Conservation (phyloP, 2,329 filamentous ascomycete species). For the Arthroderma sp. region DNA sequence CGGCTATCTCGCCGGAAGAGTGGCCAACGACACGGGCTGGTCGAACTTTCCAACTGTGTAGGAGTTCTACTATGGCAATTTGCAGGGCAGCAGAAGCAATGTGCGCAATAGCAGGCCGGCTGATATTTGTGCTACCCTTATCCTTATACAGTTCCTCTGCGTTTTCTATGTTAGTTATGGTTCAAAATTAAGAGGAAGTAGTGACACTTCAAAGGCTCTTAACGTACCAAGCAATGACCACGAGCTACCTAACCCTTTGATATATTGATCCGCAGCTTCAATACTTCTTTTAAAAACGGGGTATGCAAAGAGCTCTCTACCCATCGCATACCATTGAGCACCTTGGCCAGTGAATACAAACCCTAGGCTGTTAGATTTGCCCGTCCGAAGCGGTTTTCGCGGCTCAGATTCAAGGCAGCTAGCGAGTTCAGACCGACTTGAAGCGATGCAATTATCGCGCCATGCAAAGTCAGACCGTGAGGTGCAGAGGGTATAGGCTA, state of each 20-base stretch:
- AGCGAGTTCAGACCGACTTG: not conserved
- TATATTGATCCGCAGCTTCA: slow-evolving; percentile 2
- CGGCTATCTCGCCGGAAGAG: slow-evolving; percentile 18
- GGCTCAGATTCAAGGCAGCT: not conserved
- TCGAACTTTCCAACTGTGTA: slow-evolving; percentile 8
- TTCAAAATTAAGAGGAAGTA: not conserved
- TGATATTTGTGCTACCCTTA: slow-evolving; percentile 14
- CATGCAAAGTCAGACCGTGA: not conserved
- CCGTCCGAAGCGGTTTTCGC: not conserved
- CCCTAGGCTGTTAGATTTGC: not conserved
- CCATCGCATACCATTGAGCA: slow-evolving; percentile 12
- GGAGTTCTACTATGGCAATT: slow-evolving; percentile 13
- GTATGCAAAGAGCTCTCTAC: slow-evolving; percentile 8
- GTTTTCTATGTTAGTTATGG: not conserved
- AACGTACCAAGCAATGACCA: slow-evolving; percentile 7
- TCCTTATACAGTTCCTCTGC: slow-evolving; percentile 2
- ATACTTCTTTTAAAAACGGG: slow-evolving; percentile 8
- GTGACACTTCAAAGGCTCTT: not conserved
- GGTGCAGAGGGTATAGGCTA: slow-evolving; percentile 2
- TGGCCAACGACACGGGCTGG: slow-evolving; percentile 14
- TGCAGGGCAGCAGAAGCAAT: slow-evolving; percentile 12
- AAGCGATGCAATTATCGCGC: not conserved
- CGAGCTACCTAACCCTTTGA: slow-evolving; percentile 5
- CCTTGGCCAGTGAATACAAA: slow-evolving; percentile 14
- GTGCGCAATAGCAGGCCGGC: not conserved